Conservation (phyloP, 2,329 filamentous ascomycete genomes). For the Ophiosphaerella korrae region DNA sequence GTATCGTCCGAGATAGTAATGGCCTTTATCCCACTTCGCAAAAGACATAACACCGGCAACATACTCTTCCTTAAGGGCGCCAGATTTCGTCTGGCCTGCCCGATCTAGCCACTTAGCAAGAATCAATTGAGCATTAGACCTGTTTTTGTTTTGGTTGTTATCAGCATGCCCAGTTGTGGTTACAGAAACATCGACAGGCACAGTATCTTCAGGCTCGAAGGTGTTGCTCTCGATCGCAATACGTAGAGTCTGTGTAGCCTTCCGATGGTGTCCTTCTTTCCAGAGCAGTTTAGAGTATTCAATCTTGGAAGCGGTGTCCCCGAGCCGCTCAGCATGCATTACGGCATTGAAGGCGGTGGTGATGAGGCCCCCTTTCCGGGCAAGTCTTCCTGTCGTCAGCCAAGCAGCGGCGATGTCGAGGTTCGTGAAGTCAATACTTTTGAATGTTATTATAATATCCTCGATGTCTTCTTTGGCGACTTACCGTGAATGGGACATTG, state of each 20-base stretch:
- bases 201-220: conserved; percentile 62
- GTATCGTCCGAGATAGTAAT: conserved; percentile 95
- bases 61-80: conserved; percentile 73
- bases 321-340: conserved; percentile 81
- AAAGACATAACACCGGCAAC: conserved; percentile 74
- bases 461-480: conserved; percentile 28
- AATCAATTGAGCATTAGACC: conserved; percentile 81
- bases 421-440: conserved; percentile 64
- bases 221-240: conserved; percentile 81
- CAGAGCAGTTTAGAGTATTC: conserved; percentile 93
- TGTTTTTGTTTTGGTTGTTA: conserved; percentile 61
- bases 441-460: conserved; percentile 15
- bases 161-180: conserved; percentile 48
- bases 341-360: conserved; percentile 94
- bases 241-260: conserved; percentile 90
- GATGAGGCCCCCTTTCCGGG: conserved; percentile 81
- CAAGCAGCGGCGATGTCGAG: conserved; percentile 81
- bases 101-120: conserved; percentile 96
- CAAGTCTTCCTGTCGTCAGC: conserved; percentile 83
- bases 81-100: conserved; percentile 89
- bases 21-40: conserved; percentile 88
- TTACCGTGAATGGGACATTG: conserved; percentile 79
- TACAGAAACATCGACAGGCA: conserved; percentile 41
- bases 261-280: conserved; percentile 90
- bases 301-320: conserved; percentile 86